Evolutionary conservation across 108 stramenopile genomes (phyloP).

Genomic region (Schizochytrium sp.): DNA sequence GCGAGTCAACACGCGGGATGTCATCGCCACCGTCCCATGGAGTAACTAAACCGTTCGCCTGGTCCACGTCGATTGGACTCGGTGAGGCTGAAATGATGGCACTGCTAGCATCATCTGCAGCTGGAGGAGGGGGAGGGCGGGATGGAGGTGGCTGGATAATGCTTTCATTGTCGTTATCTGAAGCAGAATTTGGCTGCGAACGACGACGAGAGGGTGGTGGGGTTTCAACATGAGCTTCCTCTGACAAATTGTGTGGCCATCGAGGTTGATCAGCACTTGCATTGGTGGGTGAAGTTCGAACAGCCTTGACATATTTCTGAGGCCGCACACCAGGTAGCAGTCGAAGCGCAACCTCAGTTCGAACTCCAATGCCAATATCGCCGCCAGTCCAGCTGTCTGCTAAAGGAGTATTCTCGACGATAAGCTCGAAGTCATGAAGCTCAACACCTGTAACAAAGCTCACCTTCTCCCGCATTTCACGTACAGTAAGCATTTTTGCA

Average conservation of each 20-base stretch:
- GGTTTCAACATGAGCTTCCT: too few species aligned
- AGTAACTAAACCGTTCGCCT: too few species aligned
- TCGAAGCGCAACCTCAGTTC: constrained; percentile 27
- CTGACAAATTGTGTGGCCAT: too few species aligned
- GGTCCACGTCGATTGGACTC: too few species aligned
- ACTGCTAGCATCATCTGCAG: too few species aligned
- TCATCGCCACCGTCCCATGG: not conserved
- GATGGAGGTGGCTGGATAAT: too few species aligned
- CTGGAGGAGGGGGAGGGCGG: too few species aligned
- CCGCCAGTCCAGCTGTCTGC: constrained; percentile 46
- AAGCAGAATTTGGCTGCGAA: too few species aligned
- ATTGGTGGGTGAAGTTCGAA: not conserved
- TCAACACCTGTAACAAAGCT: constrained; percentile 54
- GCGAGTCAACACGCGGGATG: not conserved
- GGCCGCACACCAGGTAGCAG: constrained; percentile 47
- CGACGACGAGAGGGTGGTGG: too few species aligned
- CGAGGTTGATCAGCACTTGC: not conserved
- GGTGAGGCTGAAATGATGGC: too few species aligned
- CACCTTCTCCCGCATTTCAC: constrained; percentile 43
- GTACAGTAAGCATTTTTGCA: not conserved
- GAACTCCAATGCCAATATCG: constrained; percentile 16
- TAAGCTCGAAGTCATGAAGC: constrained; percentile 41
- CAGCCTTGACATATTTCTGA: not conserved
- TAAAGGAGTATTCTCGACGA: not conserved
- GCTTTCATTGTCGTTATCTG: too few species aligned